Evolutionary conservation across 2,329 filamentous ascomycete species (phyloP).

Genomic region (Dactylellina haptotyla): DNA sequence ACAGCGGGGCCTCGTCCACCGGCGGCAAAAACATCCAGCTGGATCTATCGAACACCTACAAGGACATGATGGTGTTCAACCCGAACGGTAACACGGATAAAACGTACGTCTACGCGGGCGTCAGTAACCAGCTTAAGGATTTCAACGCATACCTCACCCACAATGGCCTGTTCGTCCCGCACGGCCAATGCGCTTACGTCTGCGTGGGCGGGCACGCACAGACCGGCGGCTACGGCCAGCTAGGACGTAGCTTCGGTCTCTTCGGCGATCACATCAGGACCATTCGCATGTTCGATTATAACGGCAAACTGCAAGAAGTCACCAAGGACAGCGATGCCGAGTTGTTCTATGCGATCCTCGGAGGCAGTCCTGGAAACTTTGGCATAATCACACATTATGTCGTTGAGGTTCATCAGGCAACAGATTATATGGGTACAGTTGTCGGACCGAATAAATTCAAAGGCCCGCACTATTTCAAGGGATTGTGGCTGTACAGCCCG

Average conservation of each 20-base stretch:
- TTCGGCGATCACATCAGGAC: slow-evolving; percentile 59
- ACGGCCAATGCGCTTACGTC: slow-evolving; percentile 17
- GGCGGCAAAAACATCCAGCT: slow-evolving; percentile 19
- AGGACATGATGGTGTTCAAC: slow-evolving; percentile 1
- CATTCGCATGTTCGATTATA: slow-evolving; percentile 58
- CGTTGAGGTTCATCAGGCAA: slow-evolving; percentile 61
- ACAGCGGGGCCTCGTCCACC: slow-evolving; percentile 26
- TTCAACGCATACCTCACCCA: slow-evolving; percentile 13
- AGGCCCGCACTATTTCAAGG: slow-evolving; percentile 63
- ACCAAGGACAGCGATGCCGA: slow-evolving; percentile 57
- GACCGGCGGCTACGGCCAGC: slow-evolving; percentile 65
- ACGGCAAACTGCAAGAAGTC: slow-evolving; percentile 57
- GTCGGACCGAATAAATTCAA: slow-evolving; percentile 63
- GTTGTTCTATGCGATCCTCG: slow-evolving; percentile 60
- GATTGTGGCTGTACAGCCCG: slow-evolving; percentile 62
- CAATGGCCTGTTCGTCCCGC: slow-evolving; percentile 54
- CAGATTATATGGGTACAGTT: slow-evolving; percentile 63
- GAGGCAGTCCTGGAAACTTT: slow-evolving; percentile 61
- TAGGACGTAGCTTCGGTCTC: slow-evolving; percentile 64
- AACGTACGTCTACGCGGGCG: background rate
- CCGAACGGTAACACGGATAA: slow-evolving; percentile 62
- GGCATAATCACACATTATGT: slow-evolving; percentile 60
- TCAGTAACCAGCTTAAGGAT: slow-evolving; percentile 11
- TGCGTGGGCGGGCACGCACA: slow-evolving; percentile 64
- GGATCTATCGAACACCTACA: slow-evolving; percentile 12